These are phyloP conservation scores for Yarrowia deformans DNA, from an alignment of 805 yeast species.

Conservation along the genomic window DNA sequence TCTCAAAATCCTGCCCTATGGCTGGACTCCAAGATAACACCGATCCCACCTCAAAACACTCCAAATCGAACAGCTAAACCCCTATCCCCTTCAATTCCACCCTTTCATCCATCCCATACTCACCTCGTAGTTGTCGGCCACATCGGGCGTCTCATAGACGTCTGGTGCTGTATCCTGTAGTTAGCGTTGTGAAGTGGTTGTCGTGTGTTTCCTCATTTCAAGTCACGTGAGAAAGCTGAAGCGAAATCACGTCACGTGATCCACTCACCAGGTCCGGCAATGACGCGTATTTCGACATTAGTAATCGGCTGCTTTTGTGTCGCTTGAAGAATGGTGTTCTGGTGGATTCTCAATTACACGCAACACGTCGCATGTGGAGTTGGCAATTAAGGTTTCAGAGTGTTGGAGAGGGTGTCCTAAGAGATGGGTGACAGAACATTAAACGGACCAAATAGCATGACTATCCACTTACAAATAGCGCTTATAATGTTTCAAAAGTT, in stretches of 20 bases:
- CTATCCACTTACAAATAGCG: too few species aligned
- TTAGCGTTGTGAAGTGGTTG: not conserved
- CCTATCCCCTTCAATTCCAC: not conserved
- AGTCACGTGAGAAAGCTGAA: not conserved
- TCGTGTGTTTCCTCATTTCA: not conserved
- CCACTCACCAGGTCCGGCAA: slow-evolving; percentile 29
- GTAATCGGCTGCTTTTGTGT: not conserved
- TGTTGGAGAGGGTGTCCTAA: too few species aligned
- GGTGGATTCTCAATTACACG: not conserved
- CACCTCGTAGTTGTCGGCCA: slow-evolving; percentile 26
- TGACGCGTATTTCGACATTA: slow-evolving; percentile 36
- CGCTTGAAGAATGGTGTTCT: not conserved
- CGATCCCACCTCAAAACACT: too few species aligned
- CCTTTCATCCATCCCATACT: not conserved
- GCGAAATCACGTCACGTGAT: not conserved
- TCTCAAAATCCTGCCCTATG: not conserved
- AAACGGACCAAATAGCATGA: too few species aligned
- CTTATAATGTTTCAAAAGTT: too few species aligned
- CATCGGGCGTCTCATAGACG: slow-evolving; percentile 35
- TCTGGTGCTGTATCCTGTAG: slow-evolving; percentile 35
- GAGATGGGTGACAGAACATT: too few species aligned
- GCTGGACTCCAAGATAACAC: not conserved
- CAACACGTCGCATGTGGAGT: not conserved
- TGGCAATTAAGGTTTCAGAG: not conserved
- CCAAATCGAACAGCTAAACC: not conserved